Evolutionary conservation across 331 rosid species (phyloP).

Genomic region (Acacia concinna): DNA sequence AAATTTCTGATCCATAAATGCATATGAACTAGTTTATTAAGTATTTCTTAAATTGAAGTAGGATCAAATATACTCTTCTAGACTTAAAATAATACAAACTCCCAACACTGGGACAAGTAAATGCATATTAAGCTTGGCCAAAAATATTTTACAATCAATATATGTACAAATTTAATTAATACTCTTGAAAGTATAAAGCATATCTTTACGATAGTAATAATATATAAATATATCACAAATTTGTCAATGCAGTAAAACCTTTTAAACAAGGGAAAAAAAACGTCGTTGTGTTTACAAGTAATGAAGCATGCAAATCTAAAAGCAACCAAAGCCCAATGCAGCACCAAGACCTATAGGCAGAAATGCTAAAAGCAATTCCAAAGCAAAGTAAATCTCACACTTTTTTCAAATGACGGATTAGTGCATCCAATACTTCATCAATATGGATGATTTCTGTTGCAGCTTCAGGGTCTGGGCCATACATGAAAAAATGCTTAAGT

Average conservation of each 20-base stretch:
- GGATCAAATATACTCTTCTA: not conserved
- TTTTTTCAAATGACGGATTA: constrained; percentile 81
- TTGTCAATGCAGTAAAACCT: not conserved
- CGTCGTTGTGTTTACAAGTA: not conserved
- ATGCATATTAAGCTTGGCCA: no score
- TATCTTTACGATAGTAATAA: no score
- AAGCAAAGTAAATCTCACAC: constrained; percentile 57
- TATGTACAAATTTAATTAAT: no score
- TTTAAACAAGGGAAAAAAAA: not conserved
- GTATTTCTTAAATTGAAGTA: not conserved
- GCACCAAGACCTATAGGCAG: constrained; percentile 14
- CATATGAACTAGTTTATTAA: not conserved
- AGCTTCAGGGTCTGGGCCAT: constrained; percentile 92
- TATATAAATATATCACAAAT: not conserved
- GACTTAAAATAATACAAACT: not conserved
- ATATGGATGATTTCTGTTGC: constrained; percentile 71
- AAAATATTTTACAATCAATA: no score
- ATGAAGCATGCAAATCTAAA: constrained; percentile 15
- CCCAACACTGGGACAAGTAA: no score
- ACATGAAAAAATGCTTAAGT: constrained; percentile 36
- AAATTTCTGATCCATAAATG: not conserved
- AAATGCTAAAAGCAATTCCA: constrained; percentile 14
- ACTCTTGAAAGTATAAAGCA: no score
- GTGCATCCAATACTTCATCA: constrained; percentile 84
- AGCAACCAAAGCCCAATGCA: constrained; percentile 7